These are phyloP conservation scores for Tetratostichococcus sp. DNA, from an alignment of 139 green algal species.

Conservation along the genomic window DNA sequence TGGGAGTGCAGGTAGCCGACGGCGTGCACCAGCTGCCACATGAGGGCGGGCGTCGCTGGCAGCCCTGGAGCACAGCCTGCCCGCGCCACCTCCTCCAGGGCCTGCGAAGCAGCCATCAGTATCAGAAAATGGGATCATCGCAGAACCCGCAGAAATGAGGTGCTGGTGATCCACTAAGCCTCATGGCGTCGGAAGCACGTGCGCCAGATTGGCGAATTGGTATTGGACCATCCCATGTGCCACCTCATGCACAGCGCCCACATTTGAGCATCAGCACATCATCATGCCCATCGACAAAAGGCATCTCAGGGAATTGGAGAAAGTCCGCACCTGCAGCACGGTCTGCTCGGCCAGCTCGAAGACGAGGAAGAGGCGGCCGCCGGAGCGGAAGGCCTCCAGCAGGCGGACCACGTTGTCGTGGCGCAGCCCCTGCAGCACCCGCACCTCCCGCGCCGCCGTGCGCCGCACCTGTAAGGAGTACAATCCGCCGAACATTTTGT, in stretches of 20 bases:
- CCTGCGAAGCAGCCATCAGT: not conserved
- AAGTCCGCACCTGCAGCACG: slow-evolving; percentile 73
- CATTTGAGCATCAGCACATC: too few species aligned
- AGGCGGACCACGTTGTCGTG: slow-evolving; percentile 80
- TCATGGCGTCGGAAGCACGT: too few species aligned
- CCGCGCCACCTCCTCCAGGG: not conserved
- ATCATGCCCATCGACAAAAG: too few species aligned
- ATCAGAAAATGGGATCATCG: too few species aligned
- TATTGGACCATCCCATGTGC: too few species aligned
- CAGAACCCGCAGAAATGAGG: too few species aligned
- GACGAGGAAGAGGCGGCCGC: slow-evolving; percentile 84
- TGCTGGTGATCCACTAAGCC: too few species aligned
- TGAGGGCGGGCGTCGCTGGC: slow-evolving; percentile 29
- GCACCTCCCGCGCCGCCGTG: slow-evolving; percentile 82
- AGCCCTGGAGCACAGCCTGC: slow-evolving; percentile 28
- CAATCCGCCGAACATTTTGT: too few species aligned
- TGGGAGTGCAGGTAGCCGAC: slow-evolving; percentile 35
- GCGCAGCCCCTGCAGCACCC: slow-evolving; percentile 66
- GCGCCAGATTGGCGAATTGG: too few species aligned
- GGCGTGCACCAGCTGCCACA: slow-evolving; percentile 71
- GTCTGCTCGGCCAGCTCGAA: slow-evolving; percentile 90
- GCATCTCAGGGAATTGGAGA: too few species aligned
- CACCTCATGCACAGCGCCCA: too few species aligned
- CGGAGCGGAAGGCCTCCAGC: slow-evolving; percentile 81
- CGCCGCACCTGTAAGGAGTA: slow-evolving; percentile 42